Evolutionary conservation across 2,329 filamentous ascomycete species (phyloP), one percentile per base, ranked within the genome.

Genomic region (Paecilomyces formosus): DNA sequence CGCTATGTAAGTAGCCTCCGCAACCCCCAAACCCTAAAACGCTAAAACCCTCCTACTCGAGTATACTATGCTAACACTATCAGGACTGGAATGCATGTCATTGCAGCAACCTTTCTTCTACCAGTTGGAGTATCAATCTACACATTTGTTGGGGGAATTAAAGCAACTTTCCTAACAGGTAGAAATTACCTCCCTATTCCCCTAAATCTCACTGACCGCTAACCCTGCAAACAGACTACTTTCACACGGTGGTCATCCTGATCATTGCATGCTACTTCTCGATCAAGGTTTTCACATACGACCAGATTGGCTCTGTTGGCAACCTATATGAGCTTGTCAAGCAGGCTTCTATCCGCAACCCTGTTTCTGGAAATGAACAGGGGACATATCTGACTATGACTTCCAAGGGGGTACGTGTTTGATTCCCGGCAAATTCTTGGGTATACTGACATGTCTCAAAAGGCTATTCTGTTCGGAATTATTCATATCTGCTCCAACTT

Each of bases 311-410:
- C 0, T 82, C 80, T 0, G 70, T 80, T 1, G 74, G 72, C 0
- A 71, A 77, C 1, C 70, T 85, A 1, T 85, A 78, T 50, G 79
- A 83, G 3, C 72, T 83, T 0, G 69, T 85, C 13, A 72, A 78
- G 5, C 71, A 76, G 3, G 78, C 79, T 0, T 77, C 75, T 0
- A 65, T 70, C 2, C 70, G 71, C 0, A 72, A 79, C 39, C 81
- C 81, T 0, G 78, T 84, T 0, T 66, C 71, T 0, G 82, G 81
- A 0, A 85, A 85, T 39, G 69, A 81, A 18, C 66, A 76, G n/a
- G 82, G 82, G 0, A 81, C 79, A 0, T 83, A 81, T 59, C 62
- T 85, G 55, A 84, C 83, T 0, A 81, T 85, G 80, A 82, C 77
- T 0, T 82, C 80, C 2, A 79, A 81, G 57, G 72, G 72, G 18